Evolutionary conservation across 352 stramenopile species (phyloP), one percentile per base, ranked within the genome.

Genomic region (Pythium coloratum): DNA sequence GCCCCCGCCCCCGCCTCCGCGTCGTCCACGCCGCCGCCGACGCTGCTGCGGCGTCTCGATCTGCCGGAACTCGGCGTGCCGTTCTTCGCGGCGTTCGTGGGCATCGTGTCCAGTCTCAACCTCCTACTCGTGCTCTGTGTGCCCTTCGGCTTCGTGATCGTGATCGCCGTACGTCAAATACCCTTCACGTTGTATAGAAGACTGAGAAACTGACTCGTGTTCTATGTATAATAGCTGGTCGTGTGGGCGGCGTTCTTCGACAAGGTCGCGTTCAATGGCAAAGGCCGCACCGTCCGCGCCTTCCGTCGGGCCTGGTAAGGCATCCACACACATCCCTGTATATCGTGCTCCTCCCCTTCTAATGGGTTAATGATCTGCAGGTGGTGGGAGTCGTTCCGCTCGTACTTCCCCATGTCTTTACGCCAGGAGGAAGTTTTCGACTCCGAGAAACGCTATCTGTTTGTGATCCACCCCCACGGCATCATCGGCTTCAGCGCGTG

Each of bases 401-500:
- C 65, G 40, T 86, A 86, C 34, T 86, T 86, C 38, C 71, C 78
- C 0, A 32, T 84, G 10, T 63, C 71, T 42, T 59, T 83, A 34
- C 62, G 60, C 53, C 78, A 86, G 50, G 78, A 86, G 53, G 66
- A 70, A n/a, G 54, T 65, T 6, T 79, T 83, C 24, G 75, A 81
- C 63, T 36, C 72, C 2, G 36, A 18, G 8, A 73, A 81, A 55
- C 61, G 59, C 30, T 72, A 84, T 49, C 53, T 86, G 24, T 85
- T 89, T 50, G 71, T 76, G 40, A 73, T 81, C 47, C 77, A 86
- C 61, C 78, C 78, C 32, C 78, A 87, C 55, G 78, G 80, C 53
- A 73, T 89, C 66, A 69, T 85, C 34, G 80, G 77, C 62, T 66
- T 86, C 46, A 77, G 77, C 67, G 56, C 72, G 20, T 84, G 76